Evolutionary conservation across 768 basidiomycete genomes (phyloP), one percentile per base, ranked within the genome.

Genomic region (Rhodosporidiobolus sp.): DNA sequence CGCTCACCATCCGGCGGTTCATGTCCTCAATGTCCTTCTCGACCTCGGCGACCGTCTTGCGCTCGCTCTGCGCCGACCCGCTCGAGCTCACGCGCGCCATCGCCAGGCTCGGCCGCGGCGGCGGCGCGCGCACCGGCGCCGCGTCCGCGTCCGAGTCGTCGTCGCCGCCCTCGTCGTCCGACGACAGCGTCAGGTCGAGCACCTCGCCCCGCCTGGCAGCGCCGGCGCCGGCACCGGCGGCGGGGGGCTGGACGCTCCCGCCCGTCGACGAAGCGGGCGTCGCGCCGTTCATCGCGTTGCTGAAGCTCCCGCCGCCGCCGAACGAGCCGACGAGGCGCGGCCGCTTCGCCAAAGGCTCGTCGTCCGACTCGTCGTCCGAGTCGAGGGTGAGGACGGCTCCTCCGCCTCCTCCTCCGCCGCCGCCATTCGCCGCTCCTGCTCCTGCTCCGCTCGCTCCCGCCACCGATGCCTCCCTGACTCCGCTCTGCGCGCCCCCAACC

Each of bases 171-270:
- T 93, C 92, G 20, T 90, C 89, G 67, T 91, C 89, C 32, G 87
- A 87, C 55, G 61, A 70, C 71, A 88, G 82, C 6, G 93, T 94
- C 69, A 95, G 82, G 79, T 95, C 93, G 74, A 94, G 94, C 55
- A 94, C 88, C 74, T 86, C 81, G 32, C 57, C 54, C 20, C 43
- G 34, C 60, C n/a, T 32, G 28, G 30, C 59, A 2, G 77, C 78
- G 72, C 80, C 62, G 81, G 80, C 69, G 80, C 81, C 64, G 81
- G 81, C 38, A 76, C 76, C 16, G 6, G 55, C 38, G 7, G 38
- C 38, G 38, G 8, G 8, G 38, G 38, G 38, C 38, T 43, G 38
- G 14, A 43, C 53, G 5, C n/a, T 48, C 38, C 79, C 60, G 65
- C 73, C 81, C 77, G 77, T 78, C 69, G 80, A 77, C 28, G 77